Evolutionary conservation across 1,284 basidiomycete species (phyloP).

Genomic region (Papiliotrema nemorosa): DNA sequence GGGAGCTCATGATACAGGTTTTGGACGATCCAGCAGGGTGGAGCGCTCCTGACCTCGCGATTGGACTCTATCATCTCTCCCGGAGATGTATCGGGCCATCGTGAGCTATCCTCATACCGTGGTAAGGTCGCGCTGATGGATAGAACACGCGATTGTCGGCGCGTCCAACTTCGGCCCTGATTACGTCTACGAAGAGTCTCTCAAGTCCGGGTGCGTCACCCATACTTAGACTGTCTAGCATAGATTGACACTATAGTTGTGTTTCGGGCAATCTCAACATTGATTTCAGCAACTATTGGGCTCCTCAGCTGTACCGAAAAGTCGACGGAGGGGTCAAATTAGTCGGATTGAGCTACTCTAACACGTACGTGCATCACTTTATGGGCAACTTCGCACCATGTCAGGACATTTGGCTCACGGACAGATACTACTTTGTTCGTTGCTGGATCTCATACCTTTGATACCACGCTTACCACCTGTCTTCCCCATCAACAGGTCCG

Average conservation of each 20-base stretch:
- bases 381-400: not conserved
- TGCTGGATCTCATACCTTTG: not conserved
- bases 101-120: slow-evolving; percentile 8
- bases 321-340: slow-evolving; percentile 13
- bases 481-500: not conserved
- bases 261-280: slow-evolving; percentile 20
- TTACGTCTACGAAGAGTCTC: slow-evolving; percentile 11
- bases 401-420: not conserved
- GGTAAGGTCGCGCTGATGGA: not conserved
- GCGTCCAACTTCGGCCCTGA: slow-evolving; percentile 10
- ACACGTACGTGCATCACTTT: slow-evolving; percentile 15
- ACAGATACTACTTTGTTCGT: not conserved
- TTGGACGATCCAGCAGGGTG: slow-evolving; percentile 9
- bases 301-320: slow-evolving; percentile 23
- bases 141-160: slow-evolving; percentile 19
- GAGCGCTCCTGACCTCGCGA: slow-evolving; percentile 7
- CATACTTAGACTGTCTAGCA: too few relatives aligned
- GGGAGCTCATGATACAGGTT: too few relatives aligned
- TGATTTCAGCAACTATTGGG: slow-evolving; percentile 28
- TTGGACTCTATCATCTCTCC: slow-evolving; percentile 16
- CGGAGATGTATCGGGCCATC: slow-evolving; percentile 19
- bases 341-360: slow-evolving; percentile 15
- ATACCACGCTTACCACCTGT: not conserved
- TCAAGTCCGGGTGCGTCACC: slow-evolving; percentile 5
- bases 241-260: too few relatives aligned